phyloP scores from a whole-genome alignment of 495 filamentous ascomycete genomes.

The Podospora fimiseda region DNA sequence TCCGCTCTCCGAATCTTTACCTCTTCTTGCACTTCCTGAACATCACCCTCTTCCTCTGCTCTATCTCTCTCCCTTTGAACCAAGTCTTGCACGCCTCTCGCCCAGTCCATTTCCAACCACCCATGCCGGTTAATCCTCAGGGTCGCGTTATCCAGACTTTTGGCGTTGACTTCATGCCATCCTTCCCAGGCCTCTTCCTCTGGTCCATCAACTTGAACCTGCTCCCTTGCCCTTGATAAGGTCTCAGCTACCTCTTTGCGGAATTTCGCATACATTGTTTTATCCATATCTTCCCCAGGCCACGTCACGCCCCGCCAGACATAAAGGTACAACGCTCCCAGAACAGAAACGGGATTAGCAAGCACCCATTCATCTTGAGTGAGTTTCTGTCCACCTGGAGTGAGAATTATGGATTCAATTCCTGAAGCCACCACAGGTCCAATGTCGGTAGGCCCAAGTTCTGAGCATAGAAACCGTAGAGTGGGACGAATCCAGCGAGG shows the following conservation, averaged over 20 bases:
- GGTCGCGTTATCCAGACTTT: conserved; percentile 56
- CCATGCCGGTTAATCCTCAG: conserved; percentile 47
- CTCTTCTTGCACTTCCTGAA: conserved; percentile 24
- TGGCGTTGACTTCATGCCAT: conserved; percentile 35
- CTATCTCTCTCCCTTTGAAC: conserved; percentile 24
- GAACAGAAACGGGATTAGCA: conserved; percentile 42
- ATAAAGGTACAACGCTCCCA: conserved; percentile 67
- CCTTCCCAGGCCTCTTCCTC: conserved; percentile 43
- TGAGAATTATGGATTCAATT: conserved; percentile 36
- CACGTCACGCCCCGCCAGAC: conserved; percentile 39
- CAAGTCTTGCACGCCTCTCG: conserved; percentile 39
- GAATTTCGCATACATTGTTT: conserved; percentile 33
- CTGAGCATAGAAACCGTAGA: conserved; percentile 55
- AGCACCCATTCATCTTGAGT: conserved; percentile 49
- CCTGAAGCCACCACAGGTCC: conserved; percentile 40
- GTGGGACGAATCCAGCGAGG: conserved; percentile 62
- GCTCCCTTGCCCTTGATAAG: conserved; percentile 30
- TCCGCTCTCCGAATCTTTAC: conserved; percentile 46
- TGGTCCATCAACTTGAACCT: conserved; percentile 27
- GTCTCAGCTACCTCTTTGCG: conserved; percentile 35
- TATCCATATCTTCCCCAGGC: conserved; percentile 29
- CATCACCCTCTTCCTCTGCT: conserved; percentile 16
- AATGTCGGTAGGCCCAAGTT: conserved; percentile 28
- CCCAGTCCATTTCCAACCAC: conserved; percentile 69
- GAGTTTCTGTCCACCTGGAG: conserved; percentile 20